Evolutionary conservation across 148 eudicot genomes (phyloP).

Genomic region (Silene uniflora): DNA sequence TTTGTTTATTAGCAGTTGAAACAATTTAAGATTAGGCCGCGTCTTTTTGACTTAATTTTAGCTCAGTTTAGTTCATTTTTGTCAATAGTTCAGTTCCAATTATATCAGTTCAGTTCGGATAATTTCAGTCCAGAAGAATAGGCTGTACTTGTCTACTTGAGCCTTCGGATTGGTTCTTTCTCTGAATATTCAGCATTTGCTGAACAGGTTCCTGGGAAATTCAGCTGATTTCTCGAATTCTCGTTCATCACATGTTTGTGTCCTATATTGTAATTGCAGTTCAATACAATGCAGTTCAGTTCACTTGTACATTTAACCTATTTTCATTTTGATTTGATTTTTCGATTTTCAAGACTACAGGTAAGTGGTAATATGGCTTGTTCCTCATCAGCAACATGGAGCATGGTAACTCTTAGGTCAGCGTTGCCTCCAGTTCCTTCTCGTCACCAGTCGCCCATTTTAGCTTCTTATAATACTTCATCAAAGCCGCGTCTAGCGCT

Average conservation of each 20-base stretch:
- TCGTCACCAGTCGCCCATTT: constrained; percentile 22
- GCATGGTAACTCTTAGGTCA: constrained; percentile 50
- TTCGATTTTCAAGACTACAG: neutral
- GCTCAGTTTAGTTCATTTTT: neutral
- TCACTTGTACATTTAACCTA: too few relatives aligned
- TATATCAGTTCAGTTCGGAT: too few relatives aligned
- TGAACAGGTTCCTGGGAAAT: neutral
- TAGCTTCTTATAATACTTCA: constrained; percentile 21
- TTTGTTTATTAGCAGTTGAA: constrained; percentile 2
- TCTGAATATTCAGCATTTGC: neutral
- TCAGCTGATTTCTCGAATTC: neutral
- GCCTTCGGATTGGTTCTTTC: neutral
- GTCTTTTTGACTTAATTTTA: neutral
- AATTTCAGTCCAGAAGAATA: too few relatives aligned
- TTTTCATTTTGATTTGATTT: neutral
- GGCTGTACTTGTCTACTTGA: too few relatives aligned
- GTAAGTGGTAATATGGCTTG: constrained; percentile 24
- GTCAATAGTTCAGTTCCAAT: too few relatives aligned
- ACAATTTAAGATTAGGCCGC: neutral
- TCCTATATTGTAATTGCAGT: neutral
- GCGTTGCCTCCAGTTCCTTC: constrained; percentile 44
- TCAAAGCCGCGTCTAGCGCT: constrained; percentile 29
- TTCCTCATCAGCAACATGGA: constrained; percentile 48
- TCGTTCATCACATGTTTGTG: neutral
- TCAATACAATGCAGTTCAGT: too few relatives aligned